Evolutionary conservation across 1,139 yeast species (phyloP), one percentile per base, ranked within the genome.

Genomic region (Taphrina flavorubra): DNA sequence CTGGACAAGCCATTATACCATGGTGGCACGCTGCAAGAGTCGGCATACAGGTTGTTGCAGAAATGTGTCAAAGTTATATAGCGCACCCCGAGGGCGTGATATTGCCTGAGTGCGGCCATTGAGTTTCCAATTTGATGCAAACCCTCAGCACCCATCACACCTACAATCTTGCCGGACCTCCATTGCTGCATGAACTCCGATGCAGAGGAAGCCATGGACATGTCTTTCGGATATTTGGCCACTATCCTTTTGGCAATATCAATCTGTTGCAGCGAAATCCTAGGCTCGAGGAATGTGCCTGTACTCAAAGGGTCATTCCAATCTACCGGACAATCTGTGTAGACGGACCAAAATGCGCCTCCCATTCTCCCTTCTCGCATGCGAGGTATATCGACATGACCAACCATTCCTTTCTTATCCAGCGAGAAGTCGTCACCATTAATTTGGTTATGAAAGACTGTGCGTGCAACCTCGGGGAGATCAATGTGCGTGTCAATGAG

Each of bases 1-100:
- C 75, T 75, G 4, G 83, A 77, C 63, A 84, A 76, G 0, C 86
- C 86, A 72, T 83, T 86, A 1, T 78, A 78, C 40, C 51, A 18
- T 1, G 64, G 61, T 6, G 57, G 51, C 49, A 79, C 76, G 0
- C 86, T 85, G 25, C 79, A 84, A 13, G 86, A 84, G 14, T 85
- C 83, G 2, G 86, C 86, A 75, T 82, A 84, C 0, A 86, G 85
- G 70, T 84, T 84, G 72, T 84, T 86, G 75, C 86, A 83, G 72
- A 83, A 84, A 71, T 84, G 86, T 1, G 86, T 83, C 65, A 84
- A 73, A 0, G 86, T 84, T 58, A 82, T 81, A 73, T 84, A 84
- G 59, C 86, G 75, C 14, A 84, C 85, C 6, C 86, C 86, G 34
- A 84, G 74, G 10, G 81, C 84, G 69, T 74, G 79, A 72, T 81